A percentile compares a stretch with the other conserved stretches of the same genome.
Conservation (phyloP, 805 yeast species). For the Kuraishia cidri region DNA sequence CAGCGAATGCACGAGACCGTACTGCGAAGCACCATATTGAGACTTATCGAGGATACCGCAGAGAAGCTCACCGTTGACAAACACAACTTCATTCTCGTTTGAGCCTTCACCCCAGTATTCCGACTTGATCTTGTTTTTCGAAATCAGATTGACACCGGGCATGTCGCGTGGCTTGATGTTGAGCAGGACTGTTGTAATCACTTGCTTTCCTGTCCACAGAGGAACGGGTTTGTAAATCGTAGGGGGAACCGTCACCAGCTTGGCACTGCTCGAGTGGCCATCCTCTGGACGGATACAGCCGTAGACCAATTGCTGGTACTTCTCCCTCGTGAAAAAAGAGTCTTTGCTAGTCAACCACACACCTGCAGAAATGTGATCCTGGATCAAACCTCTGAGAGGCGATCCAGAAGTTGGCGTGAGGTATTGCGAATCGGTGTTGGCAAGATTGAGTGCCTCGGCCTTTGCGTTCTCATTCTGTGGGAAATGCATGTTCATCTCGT, state of each 20-base stretch:
- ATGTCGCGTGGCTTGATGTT: conserved; percentile 81
- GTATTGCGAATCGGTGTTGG: conserved; percentile 96
- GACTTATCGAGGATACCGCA: conserved; percentile 96
- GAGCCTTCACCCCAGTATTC: conserved; percentile 92
- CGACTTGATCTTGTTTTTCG: conserved; percentile 84
- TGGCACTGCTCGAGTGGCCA: conserved; percentile 74
- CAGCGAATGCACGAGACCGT: conserved; percentile 92
- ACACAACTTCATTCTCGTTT: conserved; percentile 75
- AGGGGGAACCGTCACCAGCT: conserved; percentile 79
- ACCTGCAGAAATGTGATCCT: conserved; percentile 98
- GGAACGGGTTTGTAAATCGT: conserved; percentile 80
- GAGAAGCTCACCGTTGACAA: conserved; percentile 78
- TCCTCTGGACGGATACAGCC: conserved; percentile 96
- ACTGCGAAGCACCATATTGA: conserved; percentile 96
- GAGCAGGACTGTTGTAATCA: conserved; percentile 82
- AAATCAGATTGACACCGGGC: conserved; percentile 83
- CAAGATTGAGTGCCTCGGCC: conserved; percentile 91
- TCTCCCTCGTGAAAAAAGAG: conserved; percentile 80
- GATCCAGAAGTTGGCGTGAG: conserved; percentile 97
- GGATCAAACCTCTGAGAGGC: conserved; percentile 97
- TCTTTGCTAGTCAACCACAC: conserved; percentile 97
- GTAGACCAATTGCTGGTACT: conserved; percentile 88
- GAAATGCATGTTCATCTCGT: conserved; percentile 99
- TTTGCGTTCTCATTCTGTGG: conserved; percentile 97
- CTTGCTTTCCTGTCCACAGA: conserved; percentile 97